A percentile compares a stretch with the other conserved stretches of the same genome.
Conservation (phyloP, 1,139 yeast genomes). For the Entelexis paramagnoliae region DNA sequence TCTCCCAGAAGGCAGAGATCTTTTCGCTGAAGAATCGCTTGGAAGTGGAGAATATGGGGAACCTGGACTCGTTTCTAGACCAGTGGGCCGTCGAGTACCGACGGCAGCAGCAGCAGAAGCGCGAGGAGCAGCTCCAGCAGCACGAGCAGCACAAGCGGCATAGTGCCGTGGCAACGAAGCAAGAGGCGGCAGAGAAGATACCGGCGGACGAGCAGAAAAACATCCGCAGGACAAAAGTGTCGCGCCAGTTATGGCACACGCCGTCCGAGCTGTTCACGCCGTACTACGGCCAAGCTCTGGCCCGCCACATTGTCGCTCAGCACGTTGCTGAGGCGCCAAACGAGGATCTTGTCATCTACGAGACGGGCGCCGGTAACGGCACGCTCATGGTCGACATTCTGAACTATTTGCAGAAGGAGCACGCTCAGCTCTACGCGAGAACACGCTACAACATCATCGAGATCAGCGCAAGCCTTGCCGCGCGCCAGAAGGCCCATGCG, state of each 20-base stretch:
- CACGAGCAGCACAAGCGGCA: slow-evolving; percentile 15
- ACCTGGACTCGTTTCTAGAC: slow-evolving; percentile 60
- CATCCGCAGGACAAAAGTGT: slow-evolving; percentile 27
- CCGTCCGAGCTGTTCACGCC: slow-evolving; percentile 79
- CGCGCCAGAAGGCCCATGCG: slow-evolving; percentile 41
- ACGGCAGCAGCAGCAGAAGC: slow-evolving; percentile 14
- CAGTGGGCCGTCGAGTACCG: slow-evolving; percentile 58
- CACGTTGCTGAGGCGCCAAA: slow-evolving; percentile 51
- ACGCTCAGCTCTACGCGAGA: slow-evolving; percentile 60
- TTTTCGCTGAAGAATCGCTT: slow-evolving; percentile 39
- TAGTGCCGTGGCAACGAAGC: not conserved
- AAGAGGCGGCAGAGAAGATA: not conserved
- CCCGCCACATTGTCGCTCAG: slow-evolving; percentile 52
- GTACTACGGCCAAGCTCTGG: slow-evolving; percentile 73
- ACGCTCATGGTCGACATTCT: slow-evolving; percentile 73
- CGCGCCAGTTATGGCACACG: slow-evolving; percentile 76
- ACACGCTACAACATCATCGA: slow-evolving; percentile 70
- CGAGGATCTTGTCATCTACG: slow-evolving; percentile 66
- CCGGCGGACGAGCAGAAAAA: slow-evolving; percentile 15
- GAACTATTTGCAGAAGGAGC: slow-evolving; percentile 49
- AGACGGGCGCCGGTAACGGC: slow-evolving; percentile 88
- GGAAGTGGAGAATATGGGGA: slow-evolving; percentile 46
- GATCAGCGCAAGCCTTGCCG: slow-evolving; percentile 58
- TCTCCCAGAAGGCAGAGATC: slow-evolving; percentile 66
- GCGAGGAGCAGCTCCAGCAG: slow-evolving; percentile 15